Evolutionary conservation across 306 rosid species (phyloP), one percentile per base, ranked within the genome.

Genomic region (Benincasa hispida): DNA sequence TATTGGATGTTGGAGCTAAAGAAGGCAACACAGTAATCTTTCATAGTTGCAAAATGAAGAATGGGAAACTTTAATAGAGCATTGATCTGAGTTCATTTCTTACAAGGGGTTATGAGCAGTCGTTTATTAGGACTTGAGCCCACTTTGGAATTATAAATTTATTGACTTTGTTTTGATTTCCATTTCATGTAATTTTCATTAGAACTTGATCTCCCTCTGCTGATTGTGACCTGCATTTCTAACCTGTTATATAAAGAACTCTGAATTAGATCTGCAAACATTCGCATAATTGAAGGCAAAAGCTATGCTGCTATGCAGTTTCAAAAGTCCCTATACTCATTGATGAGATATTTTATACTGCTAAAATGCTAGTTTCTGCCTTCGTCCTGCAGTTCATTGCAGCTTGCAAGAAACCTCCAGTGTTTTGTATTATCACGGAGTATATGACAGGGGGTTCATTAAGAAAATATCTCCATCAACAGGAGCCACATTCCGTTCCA

Each of bases 371-470:
- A 13, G 53, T 28, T 45, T 45, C n/a, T 2, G 5, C 74, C 48
- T 76, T 77, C 63, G 19, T 77, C 77, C 5, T 89, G 88, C 86
- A 94, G 99, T 85, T 94, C 67, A 80, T 92, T 80, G 99, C 92
- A 48, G 97, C 99, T 79, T 94, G 99, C 87, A 94, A 94, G 91
- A 94, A 94, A 76, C 86, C 97, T 56, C 99, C 99, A 0, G 97
- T 94, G 21, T 94, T 94, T 80, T 94, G 99, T 72, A 92, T 94
- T 69, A 94, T 94, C 74, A 94, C 95, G 0, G 97, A 94, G 83
- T 94, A 94, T 80, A 85, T 94, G 83, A 83, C 95, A 0, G 99
- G 99, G 10, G 99, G 95, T 5, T 92, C 96, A 7, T 78, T 94
- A 79, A 85, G 93, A 66, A 94, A 87, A 75, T 94, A 89, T 83